phyloP scores from a whole-genome alignment of 1,284 basidiomycete species.

The Albatrellus sp. region DNA sequence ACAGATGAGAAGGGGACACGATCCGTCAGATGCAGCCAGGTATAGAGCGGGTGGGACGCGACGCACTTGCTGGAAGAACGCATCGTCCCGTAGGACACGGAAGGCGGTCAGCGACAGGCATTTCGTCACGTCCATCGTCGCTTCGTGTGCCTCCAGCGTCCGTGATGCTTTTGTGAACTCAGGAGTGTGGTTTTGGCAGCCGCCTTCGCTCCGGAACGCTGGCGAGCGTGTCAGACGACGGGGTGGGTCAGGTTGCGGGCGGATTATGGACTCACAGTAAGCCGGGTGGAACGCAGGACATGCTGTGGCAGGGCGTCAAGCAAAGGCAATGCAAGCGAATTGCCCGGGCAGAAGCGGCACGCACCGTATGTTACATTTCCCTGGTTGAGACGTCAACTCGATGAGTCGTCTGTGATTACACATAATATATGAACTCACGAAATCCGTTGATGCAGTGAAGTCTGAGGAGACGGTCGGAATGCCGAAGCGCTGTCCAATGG shows the following conservation, averaged over 20 bases:
- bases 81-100: slow-evolving; percentile 41
- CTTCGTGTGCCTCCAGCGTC: slow-evolving; percentile 47
- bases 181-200: slow-evolving; percentile 56
- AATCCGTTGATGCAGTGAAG: slow-evolving; percentile 13
- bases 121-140: slow-evolving; percentile 43
- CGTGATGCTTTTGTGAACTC: slow-evolving; percentile 49
- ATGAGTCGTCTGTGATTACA: neutral
- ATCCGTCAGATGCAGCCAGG: too few species aligned
- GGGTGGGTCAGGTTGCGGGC: neutral
- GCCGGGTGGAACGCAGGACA: slow-evolving; percentile 53
- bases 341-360: slow-evolving; percentile 5
- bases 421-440: slow-evolving; percentile 6
- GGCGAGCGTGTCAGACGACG: slow-evolving; percentile 33
- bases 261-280: slow-evolving; percentile 31
- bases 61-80: slow-evolving; percentile 43
- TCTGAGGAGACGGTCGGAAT: neutral
- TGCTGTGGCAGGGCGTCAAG: slow-evolving; percentile 21
- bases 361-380: slow-evolving; percentile 59
- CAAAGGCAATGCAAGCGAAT: neutral
- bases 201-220: slow-evolving; percentile 27
- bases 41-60: too few species aligned
- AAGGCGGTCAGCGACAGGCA: slow-evolving; percentile 49
- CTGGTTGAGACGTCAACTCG: slow-evolving; percentile 19
- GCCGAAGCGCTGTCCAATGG: neutral
- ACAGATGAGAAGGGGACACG: too few species aligned